A percentile compares a stretch with the other conserved stretches of the same genome.
phyloP scores from a whole-genome alignment of 2,329 filamentous ascomycete species.

The Tolypocladium cylindrosporum region DNA sequence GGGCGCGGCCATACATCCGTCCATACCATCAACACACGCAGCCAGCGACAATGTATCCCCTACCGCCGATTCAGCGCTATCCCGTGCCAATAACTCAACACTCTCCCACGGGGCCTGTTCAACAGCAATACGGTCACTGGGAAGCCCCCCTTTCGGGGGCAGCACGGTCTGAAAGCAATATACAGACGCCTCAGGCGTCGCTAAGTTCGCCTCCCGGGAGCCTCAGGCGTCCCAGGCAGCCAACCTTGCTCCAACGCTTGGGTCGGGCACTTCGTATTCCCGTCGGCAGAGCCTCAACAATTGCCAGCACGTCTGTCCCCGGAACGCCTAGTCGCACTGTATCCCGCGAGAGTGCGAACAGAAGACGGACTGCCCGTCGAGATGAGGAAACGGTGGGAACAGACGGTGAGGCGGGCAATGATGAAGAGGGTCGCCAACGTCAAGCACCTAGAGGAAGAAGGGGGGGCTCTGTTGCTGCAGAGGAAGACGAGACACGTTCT shows the following conservation, averaged over 20 bases:
- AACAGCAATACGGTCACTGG: not conserved
- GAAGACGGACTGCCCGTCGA: not conserved
- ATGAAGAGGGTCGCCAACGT: not conserved
- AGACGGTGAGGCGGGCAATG: not conserved
- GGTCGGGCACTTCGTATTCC: slow-evolving; percentile 17
- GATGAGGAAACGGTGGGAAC: not conserved
- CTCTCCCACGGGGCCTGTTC: not conserved
- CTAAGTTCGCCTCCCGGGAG: not conserved
- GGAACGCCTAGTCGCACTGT: slow-evolving; percentile 5
- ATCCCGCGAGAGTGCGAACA: not conserved
- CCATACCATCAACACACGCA: not conserved
- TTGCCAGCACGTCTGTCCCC: slow-evolving; percentile 16
- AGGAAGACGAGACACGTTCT: slow-evolving; percentile 8
- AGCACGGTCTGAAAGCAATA: not conserved
- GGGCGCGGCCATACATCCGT: not conserved
- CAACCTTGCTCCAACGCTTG: slow-evolving; percentile 17
- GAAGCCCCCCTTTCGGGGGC: not conserved
- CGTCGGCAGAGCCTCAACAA: slow-evolving; percentile 23
- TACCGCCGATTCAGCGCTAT: not conserved
- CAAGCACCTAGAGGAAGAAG: not conserved
- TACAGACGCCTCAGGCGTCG: not conserved
- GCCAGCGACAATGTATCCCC: not conserved
- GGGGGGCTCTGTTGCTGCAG: not conserved
- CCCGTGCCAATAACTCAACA: not conserved
- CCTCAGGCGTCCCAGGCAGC: slow-evolving; percentile 2